Evolutionary conservation across 352 stramenopile genomes (phyloP).

Genomic region (Globisporangium uncinulatum): DNA sequence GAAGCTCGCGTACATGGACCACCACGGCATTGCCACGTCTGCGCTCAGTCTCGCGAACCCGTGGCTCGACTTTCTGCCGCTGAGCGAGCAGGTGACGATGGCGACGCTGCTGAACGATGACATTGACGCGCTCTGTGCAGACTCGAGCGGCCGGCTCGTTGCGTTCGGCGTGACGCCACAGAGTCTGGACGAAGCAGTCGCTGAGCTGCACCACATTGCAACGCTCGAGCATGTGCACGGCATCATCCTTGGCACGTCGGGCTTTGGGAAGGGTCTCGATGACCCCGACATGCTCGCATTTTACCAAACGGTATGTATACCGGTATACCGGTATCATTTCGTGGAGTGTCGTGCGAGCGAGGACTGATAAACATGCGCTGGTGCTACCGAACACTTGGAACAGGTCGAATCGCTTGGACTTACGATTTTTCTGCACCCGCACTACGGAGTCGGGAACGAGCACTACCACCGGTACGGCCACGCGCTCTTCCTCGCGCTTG

Average conservation of each 20-base stretch:
- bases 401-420: slow-evolving; percentile 28
- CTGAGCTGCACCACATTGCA: slow-evolving; percentile 31
- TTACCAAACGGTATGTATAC: slow-evolving; percentile 26
- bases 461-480: slow-evolving; percentile 52
- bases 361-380: too few species aligned
- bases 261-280: slow-evolving; percentile 49
- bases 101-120: slow-evolving; percentile 48
- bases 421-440: slow-evolving; percentile 61
- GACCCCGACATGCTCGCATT: slow-evolving; percentile 48
- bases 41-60: slow-evolving; percentile 63
- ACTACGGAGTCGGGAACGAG: slow-evolving; percentile 62
- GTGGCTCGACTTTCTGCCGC: slow-evolving; percentile 62
- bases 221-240: slow-evolving; percentile 31
- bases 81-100: slow-evolving; percentile 34
- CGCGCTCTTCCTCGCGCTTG: slow-evolving; percentile 48
- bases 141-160: slow-evolving; percentile 35
- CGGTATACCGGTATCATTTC: too few species aligned
- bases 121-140: slow-evolving; percentile 36
- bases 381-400: neutral
- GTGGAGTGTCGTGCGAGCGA: too few species aligned
- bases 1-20: slow-evolving; percentile 67
- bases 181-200: slow-evolving; percentile 24
- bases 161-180: slow-evolving; percentile 47
- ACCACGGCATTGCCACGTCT: slow-evolving; percentile 46
- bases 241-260: slow-evolving; percentile 51